Percentiles rank a stretch among this genome's conserved stretches.
Conservation (phyloP, 345 rosid species). For the Erysimum cheiranthoides region DNA sequence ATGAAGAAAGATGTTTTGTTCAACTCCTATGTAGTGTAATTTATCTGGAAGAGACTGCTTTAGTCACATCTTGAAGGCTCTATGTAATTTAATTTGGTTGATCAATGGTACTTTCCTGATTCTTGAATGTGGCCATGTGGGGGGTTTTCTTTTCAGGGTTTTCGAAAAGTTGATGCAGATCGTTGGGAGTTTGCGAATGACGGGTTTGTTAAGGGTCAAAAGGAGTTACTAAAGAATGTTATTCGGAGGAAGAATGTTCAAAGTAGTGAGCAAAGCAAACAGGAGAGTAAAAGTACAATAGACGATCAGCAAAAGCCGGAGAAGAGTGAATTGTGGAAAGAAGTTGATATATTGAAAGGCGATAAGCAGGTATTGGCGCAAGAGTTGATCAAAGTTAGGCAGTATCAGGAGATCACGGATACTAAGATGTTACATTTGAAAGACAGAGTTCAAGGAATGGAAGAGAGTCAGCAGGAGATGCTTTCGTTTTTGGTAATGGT, state of each 20-base stretch:
- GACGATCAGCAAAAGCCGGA: constrained; percentile 45
- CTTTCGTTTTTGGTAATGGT: constrained; percentile 92
- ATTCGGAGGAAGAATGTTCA: constrained; percentile 72
- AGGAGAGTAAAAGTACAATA: constrained; percentile 37
- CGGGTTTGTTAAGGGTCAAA: constrained; percentile 75
- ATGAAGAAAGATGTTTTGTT: constrained; percentile 22
- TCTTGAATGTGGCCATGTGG: constrained; percentile 23
- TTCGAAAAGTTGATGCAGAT: constrained; percentile 83
- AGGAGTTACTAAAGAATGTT: constrained; percentile 71
- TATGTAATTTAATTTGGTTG: constrained; percentile 7
- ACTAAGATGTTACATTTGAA: constrained; percentile 65
- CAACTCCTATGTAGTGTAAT: background rate
- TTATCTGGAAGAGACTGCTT: background rate
- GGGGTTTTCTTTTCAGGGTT: constrained; percentile 64
- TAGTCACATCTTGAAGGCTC: constrained; percentile 10
- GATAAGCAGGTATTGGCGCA: constrained; percentile 66
- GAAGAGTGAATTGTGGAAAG: constrained; percentile 61
- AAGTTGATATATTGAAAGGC: constrained; percentile 80
- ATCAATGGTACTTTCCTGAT: background rate
- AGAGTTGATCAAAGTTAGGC: constrained; percentile 75
- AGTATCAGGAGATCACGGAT: constrained; percentile 72
- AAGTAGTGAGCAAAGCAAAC: constrained; percentile 54
- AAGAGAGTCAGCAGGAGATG: constrained; percentile 93
- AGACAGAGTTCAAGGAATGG: constrained; percentile 87
- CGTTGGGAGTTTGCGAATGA: constrained; percentile 91